Evolutionary conservation across 352 stramenopile genomes (phyloP), one percentile per base, ranked within the genome.

Genomic region (Pilasporangium apinafurcum): DNA sequence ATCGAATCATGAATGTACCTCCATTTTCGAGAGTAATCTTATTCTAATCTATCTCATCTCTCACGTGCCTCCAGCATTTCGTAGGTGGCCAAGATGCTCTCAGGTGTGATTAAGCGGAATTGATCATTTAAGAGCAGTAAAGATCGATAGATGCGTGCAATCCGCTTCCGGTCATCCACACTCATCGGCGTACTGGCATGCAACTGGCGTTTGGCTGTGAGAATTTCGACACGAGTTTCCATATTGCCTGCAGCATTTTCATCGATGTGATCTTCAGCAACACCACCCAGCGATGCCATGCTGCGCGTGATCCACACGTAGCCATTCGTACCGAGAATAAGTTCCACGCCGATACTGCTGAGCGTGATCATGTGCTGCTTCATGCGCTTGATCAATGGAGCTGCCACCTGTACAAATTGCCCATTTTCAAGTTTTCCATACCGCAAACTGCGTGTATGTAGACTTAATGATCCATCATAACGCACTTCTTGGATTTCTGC

Each of bases 361-460:
- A 97, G 65, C 25, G 80, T 84, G 6, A 96, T 63, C 65, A 97
- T 96, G 76, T 98, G 95, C 65, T 98, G 91, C 59, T 96, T 96
- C 48, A 96, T 85, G 39, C 92, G 61, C 47, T 96, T 92, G 37
- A 98, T 85, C 41, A 98, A 72, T 27, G 72, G 71, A 3, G 92
- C 73, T 44, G 83, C 82, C 3, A 98, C 91, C 6, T 63, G 71
- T 26, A 96, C 75, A 37, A 98, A 84, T 57, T 92, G 81, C 37
- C 95, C 95, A 62, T 98, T 98, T 61, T 97, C 83, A 16, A 91
- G 81, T 61, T 98, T 98, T 8, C 94, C 95, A 60, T 98, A 99
- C 35, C 90, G 78, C 49, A 97, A 65, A 56, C 69, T 95, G 55
- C 94, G 85, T 31, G 95, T 98, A 68, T 98, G 95, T 34, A 99